A percentile compares a stretch with the other conserved stretches of the same genome.
Conservation (phyloP, 108 stramenopile species). For the Asterionellopsis glacialis region DNA sequence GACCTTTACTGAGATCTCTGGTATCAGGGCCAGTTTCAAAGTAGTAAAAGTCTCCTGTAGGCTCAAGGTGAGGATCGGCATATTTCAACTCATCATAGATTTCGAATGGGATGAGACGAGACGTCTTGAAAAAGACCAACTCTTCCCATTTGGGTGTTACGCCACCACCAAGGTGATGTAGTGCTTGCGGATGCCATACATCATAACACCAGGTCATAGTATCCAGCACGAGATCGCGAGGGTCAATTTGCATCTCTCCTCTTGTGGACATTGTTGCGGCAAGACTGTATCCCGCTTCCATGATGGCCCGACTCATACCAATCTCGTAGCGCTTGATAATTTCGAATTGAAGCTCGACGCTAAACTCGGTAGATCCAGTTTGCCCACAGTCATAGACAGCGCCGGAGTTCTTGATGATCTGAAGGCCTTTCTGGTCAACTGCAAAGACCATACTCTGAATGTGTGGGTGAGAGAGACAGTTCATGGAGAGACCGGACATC, state of each 20-base stretch:
- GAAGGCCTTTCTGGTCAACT: constrained; percentile 23
- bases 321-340: constrained; percentile 39
- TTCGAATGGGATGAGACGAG: constrained; percentile 16
- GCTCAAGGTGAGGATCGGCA: not conserved
- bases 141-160: constrained; percentile 35
- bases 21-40: too few species aligned
- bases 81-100: not conserved
- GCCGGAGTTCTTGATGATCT: constrained; percentile 23
- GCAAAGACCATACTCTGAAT: constrained; percentile 44
- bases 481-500: constrained; percentile 33
- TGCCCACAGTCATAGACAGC: constrained; percentile 37
- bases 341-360: not conserved
- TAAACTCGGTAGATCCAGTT: not conserved
- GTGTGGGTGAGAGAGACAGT: constrained; percentile 29
- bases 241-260: not conserved
- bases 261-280: constrained; percentile 29
- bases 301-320: constrained; percentile 33
- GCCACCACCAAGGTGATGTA: too few species aligned
- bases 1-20: too few species aligned
- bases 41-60: too few species aligned
- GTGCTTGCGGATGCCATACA: too few species aligned
- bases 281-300: constrained; percentile 32
- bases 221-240: too few species aligned
- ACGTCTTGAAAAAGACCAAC: constrained; percentile 43
- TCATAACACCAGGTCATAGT: too few species aligned